Conservation (phyloP, 352 stramenopile genomes). For the Phytophthora multivora region DNA sequence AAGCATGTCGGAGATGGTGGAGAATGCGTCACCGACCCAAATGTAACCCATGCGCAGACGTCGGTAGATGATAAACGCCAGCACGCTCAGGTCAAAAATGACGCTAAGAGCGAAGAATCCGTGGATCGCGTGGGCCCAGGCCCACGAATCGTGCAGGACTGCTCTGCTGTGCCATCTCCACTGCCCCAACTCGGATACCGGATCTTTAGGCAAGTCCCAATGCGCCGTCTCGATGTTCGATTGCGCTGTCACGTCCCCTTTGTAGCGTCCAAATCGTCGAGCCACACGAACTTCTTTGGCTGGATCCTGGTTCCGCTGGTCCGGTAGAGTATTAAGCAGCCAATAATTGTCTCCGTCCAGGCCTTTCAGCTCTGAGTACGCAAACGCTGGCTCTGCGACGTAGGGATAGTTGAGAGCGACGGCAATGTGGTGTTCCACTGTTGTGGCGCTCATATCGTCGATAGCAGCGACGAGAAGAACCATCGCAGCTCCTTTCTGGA, state of each 20-base stretch:
- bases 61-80: constrained; percentile 39
- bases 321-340: constrained; percentile 14
- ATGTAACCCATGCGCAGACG: constrained; percentile 33
- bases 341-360: constrained; percentile 30
- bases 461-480: constrained; percentile 30
- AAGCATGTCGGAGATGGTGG: constrained; percentile 38
- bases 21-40: constrained; percentile 52
- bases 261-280: constrained; percentile 42
- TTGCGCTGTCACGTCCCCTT: constrained; percentile 36
- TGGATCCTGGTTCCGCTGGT: constrained; percentile 14
- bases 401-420: constrained; percentile 39
- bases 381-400: constrained; percentile 21
- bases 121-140: constrained; percentile 46
- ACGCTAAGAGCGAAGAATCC: constrained; percentile 32
- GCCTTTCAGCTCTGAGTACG: constrained; percentile 16
- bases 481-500: constrained; percentile 20
- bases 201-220: constrained; percentile 29
- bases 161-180: constrained; percentile 37
- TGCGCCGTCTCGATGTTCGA: constrained; percentile 42
- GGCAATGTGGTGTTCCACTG: constrained; percentile 28
- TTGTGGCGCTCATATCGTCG: constrained; percentile 24
- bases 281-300: constrained; percentile 32
- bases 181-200: constrained; percentile 21
- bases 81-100: constrained; percentile 31
- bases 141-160: constrained; percentile 50